phyloP scores from a whole-genome alignment of 768 basidiomycete genomes.

The Tulasnella sp. region DNA sequence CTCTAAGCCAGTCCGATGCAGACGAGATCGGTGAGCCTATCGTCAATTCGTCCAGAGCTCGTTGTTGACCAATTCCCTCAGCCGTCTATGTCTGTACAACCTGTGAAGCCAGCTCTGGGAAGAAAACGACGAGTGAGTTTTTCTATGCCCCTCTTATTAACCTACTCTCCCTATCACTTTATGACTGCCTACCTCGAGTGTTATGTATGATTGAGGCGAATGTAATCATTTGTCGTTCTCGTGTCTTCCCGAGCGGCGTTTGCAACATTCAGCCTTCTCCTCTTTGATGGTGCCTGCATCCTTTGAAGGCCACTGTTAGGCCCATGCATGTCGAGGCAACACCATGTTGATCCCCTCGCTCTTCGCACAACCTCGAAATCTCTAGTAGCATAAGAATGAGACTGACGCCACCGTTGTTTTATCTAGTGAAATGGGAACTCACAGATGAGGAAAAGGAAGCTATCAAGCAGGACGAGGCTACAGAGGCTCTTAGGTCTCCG shows the following conservation, averaged over 20 bases:
- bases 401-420: not conserved
- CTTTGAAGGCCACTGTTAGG: no score
- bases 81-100: constrained; percentile 47
- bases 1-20: constrained; percentile 48
- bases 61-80: constrained; percentile 25
- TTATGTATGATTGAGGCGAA: no score
- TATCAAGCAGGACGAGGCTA: constrained; percentile 21
- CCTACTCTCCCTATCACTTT: constrained; percentile 1
- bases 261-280: no score
- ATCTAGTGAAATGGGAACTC: constrained; percentile 7
- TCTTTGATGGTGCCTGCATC: no score
- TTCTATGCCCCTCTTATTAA: constrained; percentile 16
- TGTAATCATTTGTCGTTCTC: no score
- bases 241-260: no score
- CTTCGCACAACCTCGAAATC: no score
- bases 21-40: constrained; percentile 61
- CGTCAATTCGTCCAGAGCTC: constrained; percentile 7
- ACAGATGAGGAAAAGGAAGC: not conserved
- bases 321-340: no score
- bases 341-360: no score
- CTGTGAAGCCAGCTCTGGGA: constrained; percentile 50
- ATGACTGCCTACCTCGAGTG: not conserved
- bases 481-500: constrained; percentile 25
- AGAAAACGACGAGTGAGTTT: constrained; percentile 67
- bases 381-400: not conserved